Base-by-base conservation (phyloP, 805 yeast species). In the Debaryomyces tyrocola region DNA sequence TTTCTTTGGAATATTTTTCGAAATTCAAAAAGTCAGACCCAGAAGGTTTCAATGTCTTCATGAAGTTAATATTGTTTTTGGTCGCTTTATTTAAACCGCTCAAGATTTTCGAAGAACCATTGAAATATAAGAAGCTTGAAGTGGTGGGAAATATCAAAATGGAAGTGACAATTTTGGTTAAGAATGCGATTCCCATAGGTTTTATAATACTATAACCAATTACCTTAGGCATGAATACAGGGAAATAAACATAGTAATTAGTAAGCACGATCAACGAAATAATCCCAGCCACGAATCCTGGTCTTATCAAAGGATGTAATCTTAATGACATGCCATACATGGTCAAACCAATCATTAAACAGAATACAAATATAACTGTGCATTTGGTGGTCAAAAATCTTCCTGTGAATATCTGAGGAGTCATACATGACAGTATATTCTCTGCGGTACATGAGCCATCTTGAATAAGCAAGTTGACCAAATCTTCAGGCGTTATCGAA, bases 131-230 rank as follows among this genome's bases (percentile, higher is more conserved):
- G 40, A 17, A 55, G 39, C 51, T 57, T 5, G 72, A 52, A 3
- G 71, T 62, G 14, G 53, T 51, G 1, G 73, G 73, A 48, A 58
- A 66, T 2, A 67, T 47, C 8, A 66, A 21, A 2, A 55, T 33
- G 2, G 62, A 24, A 2, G 45, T 43, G 2, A 59, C 33, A 8
- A 63, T 46, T 27, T 55, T 57, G 33, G 62, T 34, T 11, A 60
- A 62, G 29, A 57, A 52, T 2, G 63, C 51, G 4, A 65, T 14
- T 4, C 61, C 66, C 46, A 62, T 54, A 1, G 69, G 63, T 34
- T 56, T 62, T 2, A 63, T 18, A 6, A 67, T 56, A 5, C 40
- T 18, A 7, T 49, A 41, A 0, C 61, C 60, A 3, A 60, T 41
- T 14, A 38, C 27, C n/a, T 43, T 27, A 9, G 70, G 68, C 24